Evolutionary conservation across 495 filamentous ascomycete genomes (phyloP), one percentile per base, ranked within the genome.

Genomic region (Hypoxylon fragiforme): DNA sequence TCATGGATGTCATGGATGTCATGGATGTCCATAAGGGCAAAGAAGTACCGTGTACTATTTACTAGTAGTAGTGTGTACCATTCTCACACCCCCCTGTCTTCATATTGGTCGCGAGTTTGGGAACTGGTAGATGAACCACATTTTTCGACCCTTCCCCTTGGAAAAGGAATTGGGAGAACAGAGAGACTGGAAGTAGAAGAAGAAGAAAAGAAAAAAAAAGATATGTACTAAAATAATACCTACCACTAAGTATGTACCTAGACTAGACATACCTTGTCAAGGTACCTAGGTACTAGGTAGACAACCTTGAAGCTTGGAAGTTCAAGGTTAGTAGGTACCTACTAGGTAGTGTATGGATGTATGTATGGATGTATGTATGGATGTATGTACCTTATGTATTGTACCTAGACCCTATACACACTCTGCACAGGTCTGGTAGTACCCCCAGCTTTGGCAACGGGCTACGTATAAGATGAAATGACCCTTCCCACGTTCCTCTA

Each of bases 391-490:
- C 15, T 40, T 14, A 52, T 28, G 45, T 49, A 60, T 40, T 50
- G 57, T 60, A 60, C 57, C 44, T 55, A 41, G 43, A 45, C 57
- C 50, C 40, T 37, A 37, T 14, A 49, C 30, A 43, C 30, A 46
- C 46, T 59, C 55, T 43, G 46, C 57, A 61, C 47, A 61, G 57
- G 50, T 61, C 57, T 61, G 28, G 50, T 55, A 50, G 40, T 51
- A 54, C 50, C 57, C 56, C 50, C 49, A 60, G 56, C 56, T 48
- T 50, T 60, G 14, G 40, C 13, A 54, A 60, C 44, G 19, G 46
- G 46, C 52, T 57, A 47, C 47, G 54, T 62, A 62, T 62, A 62
- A 62, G 59, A 62, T 62, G 54, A 62, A 62, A 62, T 62, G 52
- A 57, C 53, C 52, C 54, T 62, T 62, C 59, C 49, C 51, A 47